Conservation (phyloP, 225 moss, liverwort and hornwort genomes). For the Climacium dendroides region DNA sequence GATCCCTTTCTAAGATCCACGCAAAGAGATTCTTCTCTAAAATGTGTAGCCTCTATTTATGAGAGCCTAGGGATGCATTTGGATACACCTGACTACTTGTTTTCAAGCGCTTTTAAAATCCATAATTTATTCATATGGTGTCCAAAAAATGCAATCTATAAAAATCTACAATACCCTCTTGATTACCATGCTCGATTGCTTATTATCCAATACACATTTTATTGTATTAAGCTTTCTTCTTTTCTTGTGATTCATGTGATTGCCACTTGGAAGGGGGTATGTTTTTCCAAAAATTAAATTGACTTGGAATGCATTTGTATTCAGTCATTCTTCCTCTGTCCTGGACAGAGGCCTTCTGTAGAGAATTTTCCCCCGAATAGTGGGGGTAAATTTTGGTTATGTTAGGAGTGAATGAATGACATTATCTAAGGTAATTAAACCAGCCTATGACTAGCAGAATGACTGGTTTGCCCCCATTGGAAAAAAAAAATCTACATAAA, state of each 20-base stretch:
- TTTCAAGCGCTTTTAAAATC: not conserved
- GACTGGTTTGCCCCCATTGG: not conserved
- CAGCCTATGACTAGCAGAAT: rapidly evolving
- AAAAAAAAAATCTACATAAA: too few species aligned
- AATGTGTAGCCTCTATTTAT: not conserved
- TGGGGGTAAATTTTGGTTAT: not conserved
- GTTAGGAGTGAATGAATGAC: not conserved
- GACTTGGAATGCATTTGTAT: not conserved
- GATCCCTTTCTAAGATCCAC: rapidly evolving
- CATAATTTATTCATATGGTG: not conserved
- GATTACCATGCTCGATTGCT: rapidly evolving
- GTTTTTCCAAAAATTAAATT: not conserved
- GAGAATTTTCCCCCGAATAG: not conserved
- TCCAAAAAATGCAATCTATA: not conserved
- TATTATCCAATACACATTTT: not conserved
- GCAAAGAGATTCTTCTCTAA: rapidly evolving
- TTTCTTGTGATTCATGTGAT: not conserved
- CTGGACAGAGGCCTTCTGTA: too few species aligned
- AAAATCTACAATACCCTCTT: not conserved
- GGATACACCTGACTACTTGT: not conserved
- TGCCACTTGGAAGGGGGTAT: rapidly evolving
- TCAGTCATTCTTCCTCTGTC: too few species aligned
- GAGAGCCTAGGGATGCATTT: not conserved
- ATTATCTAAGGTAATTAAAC: not conserved
- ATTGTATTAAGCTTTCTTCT: too few species aligned